A percentile compares a stretch with the other conserved stretches of the same genome.
Conservation (phyloP, 257 asterid species). For the Paraleonurus japonicus region DNA sequence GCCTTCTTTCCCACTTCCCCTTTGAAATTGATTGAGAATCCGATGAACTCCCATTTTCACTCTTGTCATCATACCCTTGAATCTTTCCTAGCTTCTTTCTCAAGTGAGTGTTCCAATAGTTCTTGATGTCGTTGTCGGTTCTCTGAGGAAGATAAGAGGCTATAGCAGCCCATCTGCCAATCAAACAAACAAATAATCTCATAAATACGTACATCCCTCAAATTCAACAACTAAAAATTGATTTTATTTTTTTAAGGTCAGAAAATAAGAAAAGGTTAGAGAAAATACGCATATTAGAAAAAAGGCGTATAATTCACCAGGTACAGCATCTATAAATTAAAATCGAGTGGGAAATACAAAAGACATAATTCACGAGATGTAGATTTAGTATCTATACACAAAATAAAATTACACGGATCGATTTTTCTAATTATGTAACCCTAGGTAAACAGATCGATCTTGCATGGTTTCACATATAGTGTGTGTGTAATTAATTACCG, state of each 20-base stretch:
- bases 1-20: constrained; percentile 94
- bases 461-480: neutral
- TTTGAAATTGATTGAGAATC: constrained; percentile 44
- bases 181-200: neutral
- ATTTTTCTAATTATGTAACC: constrained; percentile 9
- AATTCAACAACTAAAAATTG: neutral
- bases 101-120: constrained; percentile 87
- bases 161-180: constrained; percentile 92
- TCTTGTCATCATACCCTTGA: constrained; percentile 34
- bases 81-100: constrained; percentile 58
- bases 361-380: neutral
- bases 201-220: neutral
- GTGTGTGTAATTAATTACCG: too few species aligned
- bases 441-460: constrained; percentile 6
- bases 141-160: constrained; percentile 84
- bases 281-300: too few species aligned
- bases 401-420: too few species aligned
- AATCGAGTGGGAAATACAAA: too few species aligned
- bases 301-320: neutral
- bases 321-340: neutral
- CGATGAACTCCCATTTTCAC: constrained; percentile 20
- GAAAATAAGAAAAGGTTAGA: too few species aligned
- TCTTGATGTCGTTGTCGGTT: constrained; percentile 86
- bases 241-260: too few species aligned
- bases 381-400: neutral